Conservation (phyloP, 2,329 filamentous ascomycete species). For the Colletotrichum ledebouriae region DNA sequence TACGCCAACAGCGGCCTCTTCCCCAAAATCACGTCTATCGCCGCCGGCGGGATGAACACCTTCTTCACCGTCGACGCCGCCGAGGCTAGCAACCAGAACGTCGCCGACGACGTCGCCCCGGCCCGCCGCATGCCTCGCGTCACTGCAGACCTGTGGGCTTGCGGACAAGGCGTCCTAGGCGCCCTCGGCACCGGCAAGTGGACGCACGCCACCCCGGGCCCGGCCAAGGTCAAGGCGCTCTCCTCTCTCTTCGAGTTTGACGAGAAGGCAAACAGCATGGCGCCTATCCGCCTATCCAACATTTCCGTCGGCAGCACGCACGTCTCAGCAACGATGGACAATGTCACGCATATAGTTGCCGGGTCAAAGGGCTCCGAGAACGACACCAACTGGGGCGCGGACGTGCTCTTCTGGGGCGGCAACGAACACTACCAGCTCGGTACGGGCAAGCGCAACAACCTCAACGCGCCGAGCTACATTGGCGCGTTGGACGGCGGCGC, state of each 20-base stretch:
- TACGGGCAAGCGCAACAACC: conserved; percentile 88
- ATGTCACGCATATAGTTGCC: conserved; percentile 77
- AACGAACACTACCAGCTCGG: conserved; percentile 96
- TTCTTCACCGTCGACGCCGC: conserved; percentile 89
- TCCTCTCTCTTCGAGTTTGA: conserved; percentile 91
- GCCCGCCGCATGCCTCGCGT: conserved; percentile 55
- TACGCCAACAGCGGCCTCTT: conserved; percentile 76
- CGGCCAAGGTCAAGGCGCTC: conserved; percentile 84
- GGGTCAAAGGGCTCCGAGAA: conserved; percentile 66
- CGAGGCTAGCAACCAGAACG: conserved; percentile 61
- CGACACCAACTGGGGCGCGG: conserved; percentile 88
- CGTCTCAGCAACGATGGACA: conserved; percentile 85
- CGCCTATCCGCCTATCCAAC: conserved; percentile 82
- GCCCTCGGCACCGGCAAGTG: conserved; percentile 87
- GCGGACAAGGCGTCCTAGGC: conserved; percentile 88
- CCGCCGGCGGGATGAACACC: conserved; percentile 87
- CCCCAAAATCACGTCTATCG: conserved; percentile 80
- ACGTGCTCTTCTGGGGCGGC: conserved; percentile 93
- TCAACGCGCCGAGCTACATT: conserved; percentile 82
- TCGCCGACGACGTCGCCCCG: conserved; percentile 45
- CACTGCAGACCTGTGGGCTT: conserved; percentile 86
- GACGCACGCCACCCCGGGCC: conserved; percentile 85
- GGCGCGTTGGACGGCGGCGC: conserved; percentile 76
- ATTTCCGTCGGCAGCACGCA: conserved; percentile 86
- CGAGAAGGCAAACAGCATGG: conserved; percentile 74